These are phyloP conservation scores for Pouteria campechiana DNA, from an alignment of 179 eudicot species.

Conservation along the genomic window DNA sequence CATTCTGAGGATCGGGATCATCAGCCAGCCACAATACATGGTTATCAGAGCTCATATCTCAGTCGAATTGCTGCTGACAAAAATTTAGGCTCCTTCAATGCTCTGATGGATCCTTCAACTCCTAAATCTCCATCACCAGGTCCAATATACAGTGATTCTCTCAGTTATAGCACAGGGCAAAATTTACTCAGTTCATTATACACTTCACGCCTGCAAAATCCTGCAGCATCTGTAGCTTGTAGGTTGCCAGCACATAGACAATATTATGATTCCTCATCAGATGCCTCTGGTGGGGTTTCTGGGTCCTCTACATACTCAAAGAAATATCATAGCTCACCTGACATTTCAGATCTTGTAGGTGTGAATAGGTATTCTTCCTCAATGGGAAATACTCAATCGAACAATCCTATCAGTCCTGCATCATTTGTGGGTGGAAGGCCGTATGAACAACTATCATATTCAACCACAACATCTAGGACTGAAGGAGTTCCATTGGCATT, in stretches of 20 bases:
- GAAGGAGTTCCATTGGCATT: slow-evolving; percentile 40
- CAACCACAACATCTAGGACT: slow-evolving; percentile 28
- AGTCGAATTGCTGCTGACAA: slow-evolving; percentile 40
- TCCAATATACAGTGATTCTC: slow-evolving; percentile 36
- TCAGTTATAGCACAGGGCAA: slow-evolving; percentile 25
- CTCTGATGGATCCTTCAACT: slow-evolving; percentile 26
- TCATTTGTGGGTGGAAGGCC: slow-evolving; percentile 24
- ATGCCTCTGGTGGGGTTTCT: slow-evolving; percentile 24
- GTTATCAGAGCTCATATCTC: slow-evolving; percentile 50
- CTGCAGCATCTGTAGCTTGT: slow-evolving; percentile 42
- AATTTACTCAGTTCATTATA: slow-evolving; percentile 33
- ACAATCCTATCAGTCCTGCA: slow-evolving; percentile 29
- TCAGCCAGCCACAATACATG: slow-evolving; percentile 81
- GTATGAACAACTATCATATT: slow-evolving; percentile 26
- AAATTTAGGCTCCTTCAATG: too few species aligned
- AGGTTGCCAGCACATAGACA: slow-evolving; percentile 38
- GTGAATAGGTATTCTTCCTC: slow-evolving; percentile 32
- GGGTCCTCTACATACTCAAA: slow-evolving; percentile 26
- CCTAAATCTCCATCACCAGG: slow-evolving; percentile 37
- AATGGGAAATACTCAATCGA: slow-evolving; percentile 32
- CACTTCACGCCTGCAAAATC: slow-evolving; percentile 33
- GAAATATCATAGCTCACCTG: slow-evolving; percentile 86
- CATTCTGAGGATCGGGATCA: slow-evolving; percentile 34
- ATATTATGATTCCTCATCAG: slow-evolving; percentile 22
- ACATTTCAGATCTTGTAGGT: slow-evolving; percentile 62